Base-by-base conservation (phyloP, 2,329 filamentous ascomycete genomes). In the Aphanocladium album region DNA sequence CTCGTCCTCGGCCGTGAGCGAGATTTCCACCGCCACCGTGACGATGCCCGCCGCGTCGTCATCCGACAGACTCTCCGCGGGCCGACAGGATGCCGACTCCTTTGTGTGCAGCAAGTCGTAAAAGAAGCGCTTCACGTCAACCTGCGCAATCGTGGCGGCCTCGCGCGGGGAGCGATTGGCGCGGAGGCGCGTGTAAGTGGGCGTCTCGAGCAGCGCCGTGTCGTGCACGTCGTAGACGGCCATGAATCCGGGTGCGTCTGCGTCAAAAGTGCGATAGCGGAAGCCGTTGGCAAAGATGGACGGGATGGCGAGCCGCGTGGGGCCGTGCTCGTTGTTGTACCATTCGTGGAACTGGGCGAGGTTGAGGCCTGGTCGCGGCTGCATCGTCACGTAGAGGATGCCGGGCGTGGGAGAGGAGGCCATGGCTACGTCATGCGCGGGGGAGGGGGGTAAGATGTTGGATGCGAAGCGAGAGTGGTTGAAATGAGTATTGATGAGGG, bases 241-340 rank as follows among this genome's bases (percentile, higher is more conserved):
- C 71, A 93, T 84, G 79, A 86, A 96, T 65, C 86, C 82, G 1
- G 90, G 91, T 64, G 79, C 71, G 14, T 75, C 65, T 54, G 78
- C 76, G 71, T 93, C 89, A 17, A 77, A 83, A 9, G 89, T 88
- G 27, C 80, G 82, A 76, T 92, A 96, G 47, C 91, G 88, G 67
- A 95, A 87, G 62, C 91, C 91, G 72, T 91, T 95, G 66, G 77
- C 72, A 70, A 86, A 85, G 70, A 93, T 86, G 67, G 89, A 86
- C 4, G 89, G 85, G 16, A 96, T 77, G 53, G 90, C 88, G 7
- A 96, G 83, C 52, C 91, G 88, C 17, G 87, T 84, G 19, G 91
- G 91, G 58, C 91, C 91, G 76, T 96, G 91, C 77, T 96, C 91
- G 74, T 92, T 95, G 78, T 96, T 93, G 79, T 96, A 96, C 90